Conservation (phyloP, 768 basidiomycete species). For the Mrakia frigida region DNA sequence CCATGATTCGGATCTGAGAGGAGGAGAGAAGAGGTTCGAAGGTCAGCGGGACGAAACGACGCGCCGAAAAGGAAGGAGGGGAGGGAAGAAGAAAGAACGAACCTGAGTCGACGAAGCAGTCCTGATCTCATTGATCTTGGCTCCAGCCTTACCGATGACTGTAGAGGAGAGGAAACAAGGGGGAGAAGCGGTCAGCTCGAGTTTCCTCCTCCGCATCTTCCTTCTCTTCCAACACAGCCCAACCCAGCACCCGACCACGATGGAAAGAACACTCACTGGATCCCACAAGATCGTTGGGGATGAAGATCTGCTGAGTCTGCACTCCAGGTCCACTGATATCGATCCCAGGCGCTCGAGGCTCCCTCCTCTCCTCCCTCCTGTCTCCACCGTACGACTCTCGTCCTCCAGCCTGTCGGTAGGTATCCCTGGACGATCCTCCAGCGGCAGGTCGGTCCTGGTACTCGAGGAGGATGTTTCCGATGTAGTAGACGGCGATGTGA, state of each 20-base stretch:
- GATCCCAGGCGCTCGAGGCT: conserved; percentile 27
- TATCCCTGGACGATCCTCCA: conserved; percentile 27
- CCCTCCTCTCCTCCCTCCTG: conserved; percentile 7
- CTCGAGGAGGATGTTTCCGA: conserved; percentile 81
- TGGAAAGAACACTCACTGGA: conserved; percentile 39
- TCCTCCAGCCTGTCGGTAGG: conserved; percentile 62
- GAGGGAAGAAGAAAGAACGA: not conserved
- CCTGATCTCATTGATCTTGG: conserved; percentile 98
- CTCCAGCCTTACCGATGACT: conserved; percentile 94
- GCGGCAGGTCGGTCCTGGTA: conserved; percentile 54
- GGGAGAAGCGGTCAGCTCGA: not conserved
- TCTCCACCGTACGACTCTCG: conserved; percentile 24
- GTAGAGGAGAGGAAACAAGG: not conserved
- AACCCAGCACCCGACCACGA: not conserved
- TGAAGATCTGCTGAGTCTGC: conserved; percentile 96
- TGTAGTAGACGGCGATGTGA: conserved; percentile 98
- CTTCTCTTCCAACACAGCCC: no score
- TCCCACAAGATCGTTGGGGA: conserved; percentile 91
- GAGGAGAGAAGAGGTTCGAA: conserved; percentile 55
- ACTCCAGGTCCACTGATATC: conserved; percentile 44
- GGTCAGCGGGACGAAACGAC: conserved; percentile 55
- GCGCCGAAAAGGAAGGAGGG: not conserved
- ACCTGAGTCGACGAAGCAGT: conserved; percentile 82
- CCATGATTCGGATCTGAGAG: conserved; percentile 98
- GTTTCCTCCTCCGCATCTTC: not conserved